Base-by-base conservation (phyloP, 176 grass and related monocot genomes). In the Paspalum vaginatum region DNA sequence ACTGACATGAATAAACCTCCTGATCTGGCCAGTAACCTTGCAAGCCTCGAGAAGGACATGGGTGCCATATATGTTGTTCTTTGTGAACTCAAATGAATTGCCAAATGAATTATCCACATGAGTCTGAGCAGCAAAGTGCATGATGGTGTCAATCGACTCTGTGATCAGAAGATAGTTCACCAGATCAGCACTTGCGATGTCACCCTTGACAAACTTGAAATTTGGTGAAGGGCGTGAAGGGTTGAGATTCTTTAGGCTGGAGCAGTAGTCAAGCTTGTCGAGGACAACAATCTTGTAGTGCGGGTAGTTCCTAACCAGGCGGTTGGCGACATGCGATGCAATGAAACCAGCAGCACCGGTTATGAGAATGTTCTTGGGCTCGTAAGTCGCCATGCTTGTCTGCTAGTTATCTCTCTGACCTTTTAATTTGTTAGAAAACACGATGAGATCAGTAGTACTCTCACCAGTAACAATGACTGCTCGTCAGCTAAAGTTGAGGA, bases 91-190 rank as follows among this genome's bases (percentile, higher is more conserved):
- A 59, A 94, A 94, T 7, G 91, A 94, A 85, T 94, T 94, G 24
- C 91, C 91, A 70, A 94, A 94, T 2, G 91, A 94, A 81, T 94
- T 94, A 59, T 94, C 92, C 24, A 94, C 92, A 81, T 94, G 92
- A 70, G 88, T 94, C 83, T 94, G 88, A 56, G 92, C 92, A 70
- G 91, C 91, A 20, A 94, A 94, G 44, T 94, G 92, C 92, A 94
- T 94, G 82, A 94, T 91, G 17, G 92, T 94, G 60, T 94, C 92
- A 16, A 94, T 94, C 0, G 86, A 91, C 54, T 94, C 92, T 5
- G 92, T 94, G 54, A 89, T 63, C 59, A 94, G 83, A 43, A 94
- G 83, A 72, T 91, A 87, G 74, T 94, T 88, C 67, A 94, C 92
- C 66, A 94, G 80, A 67, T 94, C 92, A 81, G 86, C 89, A 78